These are phyloP conservation scores for Persicaria maculosa DNA, from an alignment of 148 eudicot genomes.

Conservation along the genomic window DNA sequence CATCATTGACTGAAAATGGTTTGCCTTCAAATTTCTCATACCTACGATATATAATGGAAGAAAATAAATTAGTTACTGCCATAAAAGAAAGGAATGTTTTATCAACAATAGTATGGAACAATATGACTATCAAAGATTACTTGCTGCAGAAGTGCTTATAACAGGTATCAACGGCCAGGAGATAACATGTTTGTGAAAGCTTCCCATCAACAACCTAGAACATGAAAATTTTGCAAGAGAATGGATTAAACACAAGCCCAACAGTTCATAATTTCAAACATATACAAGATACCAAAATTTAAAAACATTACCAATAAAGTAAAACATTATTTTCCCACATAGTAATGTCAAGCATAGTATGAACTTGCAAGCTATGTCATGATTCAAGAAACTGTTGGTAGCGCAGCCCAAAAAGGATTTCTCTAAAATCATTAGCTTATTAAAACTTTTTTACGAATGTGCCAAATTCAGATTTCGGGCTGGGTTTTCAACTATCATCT, in stretches of 20 bases:
- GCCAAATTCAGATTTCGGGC: neutral
- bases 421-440: neutral
- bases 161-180: conserved; percentile 95
- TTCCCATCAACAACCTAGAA: conserved; percentile 94
- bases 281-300: neutral
- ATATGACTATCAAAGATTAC: conserved; percentile 33
- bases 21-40: conserved; percentile 81
- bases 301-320: neutral
- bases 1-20: conserved; percentile 64
- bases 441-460: neutral
- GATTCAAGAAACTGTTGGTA: neutral
- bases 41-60: conserved; percentile 32
- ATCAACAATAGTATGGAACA: neutral
- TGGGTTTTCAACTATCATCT: neutral
- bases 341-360: neutral
- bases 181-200: conserved; percentile 97
- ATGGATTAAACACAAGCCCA: neutral
- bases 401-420: neutral
- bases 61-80: neutral
- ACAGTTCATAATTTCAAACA: neutral
- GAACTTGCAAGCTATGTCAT: neutral
- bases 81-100: neutral
- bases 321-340: neutral
- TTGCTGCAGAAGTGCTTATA: conserved; percentile 63
- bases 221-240: neutral